phyloP scores from a whole-genome alignment of 2,329 filamentous ascomycete genomes.

The Alternaria arborescens region DNA sequence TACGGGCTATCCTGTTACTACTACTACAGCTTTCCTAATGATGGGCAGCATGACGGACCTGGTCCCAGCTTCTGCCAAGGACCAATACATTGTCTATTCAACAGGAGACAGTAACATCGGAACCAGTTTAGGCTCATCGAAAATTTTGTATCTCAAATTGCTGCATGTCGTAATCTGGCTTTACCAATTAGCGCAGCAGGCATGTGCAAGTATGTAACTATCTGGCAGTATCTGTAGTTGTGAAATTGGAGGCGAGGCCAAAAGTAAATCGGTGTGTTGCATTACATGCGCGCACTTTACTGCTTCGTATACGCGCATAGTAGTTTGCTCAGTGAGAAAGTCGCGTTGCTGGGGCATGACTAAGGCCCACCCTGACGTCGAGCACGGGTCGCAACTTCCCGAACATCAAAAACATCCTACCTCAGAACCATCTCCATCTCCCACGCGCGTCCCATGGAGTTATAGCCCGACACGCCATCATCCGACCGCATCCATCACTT shows the following conservation, averaged over 20 bases:
- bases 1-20: neutral
- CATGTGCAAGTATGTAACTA: neutral
- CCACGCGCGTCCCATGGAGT: constrained; percentile 20
- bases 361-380: constrained; percentile 20
- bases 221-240: neutral
- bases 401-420: constrained; percentile 21
- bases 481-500: constrained; percentile 18
- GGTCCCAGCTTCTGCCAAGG: neutral
- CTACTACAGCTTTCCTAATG: neutral
- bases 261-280: neutral
- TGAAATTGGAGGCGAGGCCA: neutral
- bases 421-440: constrained; percentile 10
- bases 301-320: neutral
- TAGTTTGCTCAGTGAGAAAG: neutral
- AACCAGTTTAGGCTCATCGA: neutral
- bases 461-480: constrained; percentile 10
- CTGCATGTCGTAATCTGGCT: neutral
- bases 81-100: neutral
- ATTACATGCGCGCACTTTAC: neutral
- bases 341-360: constrained; percentile 18
- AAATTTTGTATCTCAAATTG: constrained; percentile 1
- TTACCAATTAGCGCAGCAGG: neutral
- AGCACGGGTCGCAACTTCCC: constrained; percentile 19
- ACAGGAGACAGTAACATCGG: neutral
- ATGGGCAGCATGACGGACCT: neutral